Conservation (phyloP, 192 early-diverging fungal species). For the Coemansia aciculifera region DNA sequence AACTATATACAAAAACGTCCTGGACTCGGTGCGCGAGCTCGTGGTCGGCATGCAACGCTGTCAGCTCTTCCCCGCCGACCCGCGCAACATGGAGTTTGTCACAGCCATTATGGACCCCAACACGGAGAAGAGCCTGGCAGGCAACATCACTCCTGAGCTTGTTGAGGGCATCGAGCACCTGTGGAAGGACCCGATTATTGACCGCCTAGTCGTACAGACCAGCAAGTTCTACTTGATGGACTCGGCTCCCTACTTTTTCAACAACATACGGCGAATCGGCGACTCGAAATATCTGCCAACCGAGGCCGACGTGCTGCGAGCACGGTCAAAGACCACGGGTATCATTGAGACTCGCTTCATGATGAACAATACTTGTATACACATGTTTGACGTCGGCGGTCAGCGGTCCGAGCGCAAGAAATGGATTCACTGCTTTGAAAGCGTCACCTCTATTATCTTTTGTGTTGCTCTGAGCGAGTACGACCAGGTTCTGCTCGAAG, state of each 20-base stretch:
- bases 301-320: slow-evolving; percentile 91
- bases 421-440: slow-evolving; percentile 99
- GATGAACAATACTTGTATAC: slow-evolving; percentile 87
- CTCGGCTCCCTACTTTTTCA: slow-evolving; percentile 93
- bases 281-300: slow-evolving; percentile 83
- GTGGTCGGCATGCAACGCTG: slow-evolving; percentile 70
- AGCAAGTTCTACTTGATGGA: slow-evolving; percentile 90
- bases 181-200: slow-evolving; percentile 71
- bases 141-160: slow-evolving; percentile 64
- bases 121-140: slow-evolving; percentile 59
- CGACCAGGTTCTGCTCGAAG: slow-evolving; percentile 89
- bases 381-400: slow-evolving; percentile 98
- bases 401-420: slow-evolving; percentile 99
- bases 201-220: slow-evolving; percentile 66
- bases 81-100: slow-evolving; percentile 57
- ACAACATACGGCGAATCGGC: slow-evolving; percentile 82
- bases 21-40: slow-evolving; percentile 80
- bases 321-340: slow-evolving; percentile 96
- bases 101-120: slow-evolving; percentile 41
- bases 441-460: slow-evolving; percentile 95
- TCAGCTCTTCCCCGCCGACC: slow-evolving; percentile 56
- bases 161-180: slow-evolving; percentile 70
- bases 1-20: slow-evolving; percentile 83
- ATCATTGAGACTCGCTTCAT: slow-evolving; percentile 94
- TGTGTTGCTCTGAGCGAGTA: slow-evolving; percentile 92